phyloP scores from a whole-genome alignment of 768 basidiomycete species.

The Lyophyllum shimeji region DNA sequence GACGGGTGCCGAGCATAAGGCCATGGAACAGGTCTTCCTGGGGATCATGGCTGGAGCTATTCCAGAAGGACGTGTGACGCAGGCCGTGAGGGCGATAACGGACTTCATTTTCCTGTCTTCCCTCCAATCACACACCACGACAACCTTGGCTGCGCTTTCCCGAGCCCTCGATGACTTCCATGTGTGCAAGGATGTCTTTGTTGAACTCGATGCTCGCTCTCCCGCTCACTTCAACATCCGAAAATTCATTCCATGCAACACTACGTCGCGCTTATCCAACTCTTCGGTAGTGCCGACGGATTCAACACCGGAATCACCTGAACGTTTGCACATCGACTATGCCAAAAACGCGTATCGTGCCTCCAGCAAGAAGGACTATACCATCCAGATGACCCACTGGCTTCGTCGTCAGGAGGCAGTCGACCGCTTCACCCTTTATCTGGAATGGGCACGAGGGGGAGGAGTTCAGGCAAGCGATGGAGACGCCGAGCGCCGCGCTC shows the following conservation, averaged over 20 bases:
- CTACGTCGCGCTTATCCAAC: slow-evolving; percentile 27
- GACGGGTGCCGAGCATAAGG: slow-evolving; percentile 43
- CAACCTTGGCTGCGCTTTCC: slow-evolving; percentile 23
- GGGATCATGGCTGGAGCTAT: slow-evolving; percentile 27
- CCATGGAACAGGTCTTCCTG: slow-evolving; percentile 34
- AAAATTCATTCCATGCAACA: slow-evolving; percentile 35
- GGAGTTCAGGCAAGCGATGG: not conserved
- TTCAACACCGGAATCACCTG: slow-evolving; percentile 34
- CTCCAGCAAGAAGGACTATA: slow-evolving; percentile 27
- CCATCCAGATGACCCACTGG: slow-evolving; percentile 39
- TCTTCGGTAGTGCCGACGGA: slow-evolving; percentile 27
- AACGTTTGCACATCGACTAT: slow-evolving; percentile 43
- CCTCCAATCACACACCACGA: slow-evolving; percentile 24
- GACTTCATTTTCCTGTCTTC: slow-evolving; percentile 38
- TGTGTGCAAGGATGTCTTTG: slow-evolving; percentile 28
- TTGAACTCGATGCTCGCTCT: slow-evolving; percentile 20
- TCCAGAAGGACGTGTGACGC: slow-evolving; percentile 16
- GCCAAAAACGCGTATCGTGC: slow-evolving; percentile 34
- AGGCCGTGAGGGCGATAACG: slow-evolving; percentile 24
- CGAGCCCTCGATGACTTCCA: slow-evolving; percentile 28
- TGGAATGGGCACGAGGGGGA: slow-evolving; percentile 23
- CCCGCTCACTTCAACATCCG: slow-evolving; percentile 36
- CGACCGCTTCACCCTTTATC: slow-evolving; percentile 18
- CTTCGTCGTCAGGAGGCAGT: slow-evolving; percentile 35
- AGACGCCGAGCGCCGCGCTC: not conserved